Percentiles rank a stretch among this genome's conserved stretches.
Evolutionary conservation across 345 rosid species (phyloP).

Genomic region (Pugionium dolabratum): DNA sequence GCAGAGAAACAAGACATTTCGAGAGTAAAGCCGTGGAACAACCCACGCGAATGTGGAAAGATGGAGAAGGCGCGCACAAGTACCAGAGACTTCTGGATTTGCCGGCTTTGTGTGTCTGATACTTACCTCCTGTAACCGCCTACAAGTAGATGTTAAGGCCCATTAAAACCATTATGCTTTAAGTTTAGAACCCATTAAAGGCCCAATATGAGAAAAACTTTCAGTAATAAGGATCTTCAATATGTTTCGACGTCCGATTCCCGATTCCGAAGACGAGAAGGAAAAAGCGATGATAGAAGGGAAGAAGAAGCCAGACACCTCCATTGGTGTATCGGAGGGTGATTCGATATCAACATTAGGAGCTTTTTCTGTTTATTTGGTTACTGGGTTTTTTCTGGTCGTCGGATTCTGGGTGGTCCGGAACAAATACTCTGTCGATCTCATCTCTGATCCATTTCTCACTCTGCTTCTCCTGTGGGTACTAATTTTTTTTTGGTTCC

Average conservation of each 20-base stretch:
- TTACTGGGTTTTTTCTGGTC: constrained; percentile 50
- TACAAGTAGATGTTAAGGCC: not conserved
- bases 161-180: not conserved
- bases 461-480: constrained; percentile 70
- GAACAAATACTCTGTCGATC: constrained; percentile 49
- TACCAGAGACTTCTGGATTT: constrained; percentile 37
- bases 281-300: constrained; percentile 23
- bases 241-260: not conserved
- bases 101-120: not conserved
- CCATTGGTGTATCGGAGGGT: not conserved
- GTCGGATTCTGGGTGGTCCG: constrained; percentile 54
- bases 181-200: not conserved
- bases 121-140: constrained; percentile 9
- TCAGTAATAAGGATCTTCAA: not conserved
- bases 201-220: constrained; percentile 6
- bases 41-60: constrained; percentile 16
- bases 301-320: constrained; percentile 21
- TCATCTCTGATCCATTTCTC: constrained; percentile 58
- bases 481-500: not conserved
- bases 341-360: constrained; percentile 36
- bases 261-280: not conserved
- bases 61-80: constrained; percentile 14
- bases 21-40: constrained; percentile 5
- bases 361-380: constrained; percentile 43
- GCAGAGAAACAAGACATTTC: constrained; percentile 25